These are phyloP conservation scores for Rhizopogon parksii DNA, from an alignment of 1,284 basidiomycete species.

Conservation along the genomic window DNA sequence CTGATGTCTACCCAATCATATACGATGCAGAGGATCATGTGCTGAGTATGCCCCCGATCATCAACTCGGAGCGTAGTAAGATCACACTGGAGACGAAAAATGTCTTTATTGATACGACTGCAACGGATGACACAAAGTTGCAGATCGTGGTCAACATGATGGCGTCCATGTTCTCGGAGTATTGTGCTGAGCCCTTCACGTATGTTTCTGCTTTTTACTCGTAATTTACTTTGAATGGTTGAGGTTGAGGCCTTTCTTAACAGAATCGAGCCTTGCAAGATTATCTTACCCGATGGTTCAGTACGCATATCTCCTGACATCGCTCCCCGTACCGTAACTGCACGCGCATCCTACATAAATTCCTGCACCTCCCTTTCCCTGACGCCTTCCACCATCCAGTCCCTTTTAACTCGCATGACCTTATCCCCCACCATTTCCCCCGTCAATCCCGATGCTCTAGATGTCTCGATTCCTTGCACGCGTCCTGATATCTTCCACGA, in stretches of 20 bases:
- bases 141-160: slow-evolving; percentile 94
- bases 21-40: slow-evolving; percentile 87
- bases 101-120: slow-evolving; percentile 95
- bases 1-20: slow-evolving; percentile 96
- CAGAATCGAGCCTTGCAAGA: slow-evolving; percentile 87
- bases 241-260: slow-evolving; percentile 5
- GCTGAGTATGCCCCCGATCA: slow-evolving; percentile 96
- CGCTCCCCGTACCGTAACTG: slow-evolving; percentile 63
- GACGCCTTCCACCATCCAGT: slow-evolving; percentile 50
- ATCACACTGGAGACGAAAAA: slow-evolving; percentile 93
- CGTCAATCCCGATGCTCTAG: slow-evolving; percentile 54
- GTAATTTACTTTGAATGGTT: neutral
- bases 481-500: slow-evolving; percentile 97
- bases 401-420: slow-evolving; percentile 74
- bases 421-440: slow-evolving; percentile 47
- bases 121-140: slow-evolving; percentile 96
- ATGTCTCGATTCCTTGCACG: slow-evolving; percentile 82
- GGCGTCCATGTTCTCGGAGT: slow-evolving; percentile 95
- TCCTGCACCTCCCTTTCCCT: slow-evolving; percentile 87
- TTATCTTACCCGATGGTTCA: slow-evolving; percentile 74
- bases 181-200: slow-evolving; percentile 89
- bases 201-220: slow-evolving; percentile 34
- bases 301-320: slow-evolving; percentile 79
- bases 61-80: slow-evolving; percentile 96
- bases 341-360: slow-evolving; percentile 89